Percentiles rank a stretch among this genome's conserved stretches.
Evolutionary conservation across 805 yeast genomes (phyloP).

Genomic region (Yamadazyma laniorum): DNA sequence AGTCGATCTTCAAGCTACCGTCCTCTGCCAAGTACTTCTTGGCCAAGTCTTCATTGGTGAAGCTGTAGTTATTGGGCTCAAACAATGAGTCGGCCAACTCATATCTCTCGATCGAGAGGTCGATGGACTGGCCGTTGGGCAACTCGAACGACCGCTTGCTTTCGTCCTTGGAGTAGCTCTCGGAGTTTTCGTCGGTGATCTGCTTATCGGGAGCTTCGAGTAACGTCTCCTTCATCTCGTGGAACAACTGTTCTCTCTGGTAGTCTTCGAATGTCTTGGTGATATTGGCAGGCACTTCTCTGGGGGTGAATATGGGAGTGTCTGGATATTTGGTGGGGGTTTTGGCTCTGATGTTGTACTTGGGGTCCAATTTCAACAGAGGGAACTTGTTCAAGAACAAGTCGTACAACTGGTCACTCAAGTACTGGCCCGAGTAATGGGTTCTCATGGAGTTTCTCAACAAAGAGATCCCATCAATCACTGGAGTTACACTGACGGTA

Average conservation of each 20-base stretch:
- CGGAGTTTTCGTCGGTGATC: conserved; percentile 18
- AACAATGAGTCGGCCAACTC: conserved; percentile 73
- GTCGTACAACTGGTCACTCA: conserved; percentile 53
- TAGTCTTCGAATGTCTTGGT: conserved; percentile 53
- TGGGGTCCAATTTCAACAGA: conserved; percentile 13
- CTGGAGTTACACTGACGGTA: conserved; percentile 72
- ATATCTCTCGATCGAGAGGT: conserved; percentile 59
- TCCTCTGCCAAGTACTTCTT: conserved; percentile 39
- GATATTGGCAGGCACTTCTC: conserved; percentile 29
- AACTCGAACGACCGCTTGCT: conserved; percentile 59
- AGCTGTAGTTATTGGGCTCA: conserved; percentile 50
- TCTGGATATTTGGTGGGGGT: conserved; percentile 31
- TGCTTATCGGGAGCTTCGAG: conserved; percentile 52
- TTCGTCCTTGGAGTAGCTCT: conserved; percentile 17
- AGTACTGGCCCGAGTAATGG: conserved; percentile 67
- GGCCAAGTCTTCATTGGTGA: conserved; percentile 20
- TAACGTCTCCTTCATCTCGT: conserved; percentile 75
- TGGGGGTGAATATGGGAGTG: conserved; percentile 20
- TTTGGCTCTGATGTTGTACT: conserved; percentile 53
- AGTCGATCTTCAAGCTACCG: conserved; percentile 50
- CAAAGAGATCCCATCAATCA: conserved; percentile 76
- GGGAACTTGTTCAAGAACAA: conserved; percentile 32
- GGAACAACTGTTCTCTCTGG: conserved; percentile 54
- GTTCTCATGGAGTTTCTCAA: conserved; percentile 70
- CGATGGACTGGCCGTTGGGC: conserved; percentile 70